Conservation (phyloP, 805 yeast genomes). For the Hanseniaspora singularis region DNA sequence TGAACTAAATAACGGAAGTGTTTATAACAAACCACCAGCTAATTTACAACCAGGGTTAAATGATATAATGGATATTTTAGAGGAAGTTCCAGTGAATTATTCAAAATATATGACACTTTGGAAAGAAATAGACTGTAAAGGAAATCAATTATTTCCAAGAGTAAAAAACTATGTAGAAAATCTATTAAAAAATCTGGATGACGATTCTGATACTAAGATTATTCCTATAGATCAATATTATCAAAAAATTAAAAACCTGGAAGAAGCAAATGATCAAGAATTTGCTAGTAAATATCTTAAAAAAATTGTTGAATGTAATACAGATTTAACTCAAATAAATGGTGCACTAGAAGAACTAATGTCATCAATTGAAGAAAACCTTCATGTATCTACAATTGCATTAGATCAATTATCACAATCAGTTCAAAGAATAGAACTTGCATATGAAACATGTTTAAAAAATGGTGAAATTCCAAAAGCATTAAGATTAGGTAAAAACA, state of each 20-base stretch:
- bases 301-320: conserved; percentile 21
- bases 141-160: conserved; percentile 61
- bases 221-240: conserved; percentile 2
- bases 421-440: conserved; percentile 62
- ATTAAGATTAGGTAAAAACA: conserved; percentile 62
- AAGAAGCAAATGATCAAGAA: conserved; percentile 14
- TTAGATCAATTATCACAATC: conserved; percentile 62
- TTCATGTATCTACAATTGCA: conserved; percentile 92
- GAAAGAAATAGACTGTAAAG: conserved; percentile 91
- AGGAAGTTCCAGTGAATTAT: conserved; percentile 75
- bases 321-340: conserved; percentile 30
- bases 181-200: conserved; percentile 30
- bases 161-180: conserved; percentile 43
- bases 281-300: conserved; percentile 1
- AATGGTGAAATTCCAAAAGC: conserved; percentile 69
- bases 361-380: conserved; percentile 90
- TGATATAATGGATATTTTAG: conserved; percentile 81
- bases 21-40: conserved; percentile 29
- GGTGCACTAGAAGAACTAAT: conserved; percentile 49
- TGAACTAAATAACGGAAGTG: background rate
- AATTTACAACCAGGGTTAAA: conserved; percentile 73
- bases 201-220: background rate
- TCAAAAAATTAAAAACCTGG: conserved; percentile 3
- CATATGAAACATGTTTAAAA: conserved; percentile 58
- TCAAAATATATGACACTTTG: conserved; percentile 75